Conservation (phyloP, 192 early-diverging fungal species). For the Kickxella alabastrina region DNA sequence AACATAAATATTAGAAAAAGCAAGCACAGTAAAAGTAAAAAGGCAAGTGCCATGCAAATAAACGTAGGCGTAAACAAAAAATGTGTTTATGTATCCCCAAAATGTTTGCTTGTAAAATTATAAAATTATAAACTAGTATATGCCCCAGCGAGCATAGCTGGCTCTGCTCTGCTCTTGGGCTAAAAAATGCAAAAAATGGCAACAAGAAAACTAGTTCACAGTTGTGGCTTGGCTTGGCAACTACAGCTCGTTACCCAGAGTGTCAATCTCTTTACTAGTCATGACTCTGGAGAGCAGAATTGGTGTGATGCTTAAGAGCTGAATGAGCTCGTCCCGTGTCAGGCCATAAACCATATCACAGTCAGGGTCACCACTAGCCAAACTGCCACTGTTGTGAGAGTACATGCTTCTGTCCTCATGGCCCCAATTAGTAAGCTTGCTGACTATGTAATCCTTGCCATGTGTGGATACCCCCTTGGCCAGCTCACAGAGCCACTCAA, state of each 20-base stretch:
- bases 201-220: no score
- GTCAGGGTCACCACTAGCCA: slow-evolving; percentile 2
- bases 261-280: not conserved
- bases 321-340: slow-evolving; percentile 15
- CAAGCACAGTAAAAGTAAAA: no score
- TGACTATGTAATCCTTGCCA: slow-evolving; percentile 14
- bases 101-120: no score
- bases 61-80: no score
- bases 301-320: slow-evolving; percentile 13
- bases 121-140: no score
- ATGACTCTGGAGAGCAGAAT: slow-evolving; percentile 10
- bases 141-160: no score
- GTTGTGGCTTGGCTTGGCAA: no score
- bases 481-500: slow-evolving; percentile 26
- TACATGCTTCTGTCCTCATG: not conserved
- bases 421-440: slow-evolving; percentile 21
- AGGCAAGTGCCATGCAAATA: no score
- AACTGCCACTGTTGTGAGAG: not conserved
- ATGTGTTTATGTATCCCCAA: no score
- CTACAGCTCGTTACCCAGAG: slow-evolving; percentile 21
- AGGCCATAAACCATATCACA: slow-evolving; percentile 24
- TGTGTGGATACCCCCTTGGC: not conserved
- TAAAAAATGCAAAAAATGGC: not conserved
- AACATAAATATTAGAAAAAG: no score
- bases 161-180: no score